These are phyloP conservation scores for Silybum marianum DNA, from an alignment of 129 eudicot genomes.

Conservation along the genomic window DNA sequence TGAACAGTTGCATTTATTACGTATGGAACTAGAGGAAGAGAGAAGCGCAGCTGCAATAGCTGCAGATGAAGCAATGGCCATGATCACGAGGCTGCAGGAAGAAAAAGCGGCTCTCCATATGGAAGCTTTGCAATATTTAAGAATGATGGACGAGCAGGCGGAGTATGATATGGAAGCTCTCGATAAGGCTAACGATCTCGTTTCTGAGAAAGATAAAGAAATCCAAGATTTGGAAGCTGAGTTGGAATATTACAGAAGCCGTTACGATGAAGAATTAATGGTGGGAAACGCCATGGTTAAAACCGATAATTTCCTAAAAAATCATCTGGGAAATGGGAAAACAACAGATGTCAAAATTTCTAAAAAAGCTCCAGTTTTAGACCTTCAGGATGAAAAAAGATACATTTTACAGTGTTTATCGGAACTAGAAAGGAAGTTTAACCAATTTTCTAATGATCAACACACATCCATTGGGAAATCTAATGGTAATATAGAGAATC, in stretches of 20 bases:
- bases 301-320: slow-evolving; percentile 1
- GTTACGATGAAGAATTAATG: slow-evolving; percentile 43
- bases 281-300: neutral
- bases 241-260: slow-evolving; percentile 56
- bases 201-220: slow-evolving; percentile 79
- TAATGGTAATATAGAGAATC: slow-evolving; percentile 25
- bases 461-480: slow-evolving; percentile 18
- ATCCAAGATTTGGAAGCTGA: slow-evolving; percentile 81
- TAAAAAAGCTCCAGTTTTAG: slow-evolving; percentile 18
- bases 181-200: slow-evolving; percentile 72
- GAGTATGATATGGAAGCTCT: slow-evolving; percentile 87
- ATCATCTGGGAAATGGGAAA: slow-evolving; percentile 32
- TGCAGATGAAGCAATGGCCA: slow-evolving; percentile 92
- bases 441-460: slow-evolving; percentile 21
- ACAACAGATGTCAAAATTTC: neutral
- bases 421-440: slow-evolving; percentile 48
- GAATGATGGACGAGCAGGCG: slow-evolving; percentile 99
- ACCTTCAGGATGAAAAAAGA: slow-evolving; percentile 55
- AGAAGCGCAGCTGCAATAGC: slow-evolving; percentile 80
- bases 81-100: slow-evolving; percentile 93
- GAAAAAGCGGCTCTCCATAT: slow-evolving; percentile 86
- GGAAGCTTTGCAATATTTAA: slow-evolving; percentile 81
- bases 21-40: slow-evolving; percentile 83
- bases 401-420: slow-evolving; percentile 52
- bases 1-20: slow-evolving; percentile 39